Evolutionary conservation across 805 yeast genomes (phyloP).

Genomic region (Candida ipomoeae): DNA sequence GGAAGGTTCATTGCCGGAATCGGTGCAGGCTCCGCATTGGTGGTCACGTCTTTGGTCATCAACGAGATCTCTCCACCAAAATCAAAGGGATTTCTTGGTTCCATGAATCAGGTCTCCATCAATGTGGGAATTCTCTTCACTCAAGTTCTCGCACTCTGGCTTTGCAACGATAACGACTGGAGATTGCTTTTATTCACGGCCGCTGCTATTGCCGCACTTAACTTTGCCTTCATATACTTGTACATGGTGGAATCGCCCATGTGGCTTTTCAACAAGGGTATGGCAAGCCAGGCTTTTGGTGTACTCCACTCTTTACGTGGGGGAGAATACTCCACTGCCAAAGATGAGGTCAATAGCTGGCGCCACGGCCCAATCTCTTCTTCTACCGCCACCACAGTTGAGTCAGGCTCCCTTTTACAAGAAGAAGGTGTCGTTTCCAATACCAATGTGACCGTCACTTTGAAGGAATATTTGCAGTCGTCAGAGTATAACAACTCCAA

Average conservation of each 20-base stretch:
- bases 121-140: constrained; percentile 82
- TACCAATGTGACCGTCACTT: constrained; percentile 16
- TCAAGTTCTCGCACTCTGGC: constrained; percentile 65
- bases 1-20: constrained; percentile 81
- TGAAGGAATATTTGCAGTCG: constrained; percentile 45
- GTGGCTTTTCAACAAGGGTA: constrained; percentile 62
- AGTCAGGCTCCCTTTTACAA: constrained; percentile 19
- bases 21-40: constrained; percentile 86
- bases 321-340: constrained; percentile 32
- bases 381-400: constrained; percentile 6
- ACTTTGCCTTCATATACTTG: constrained; percentile 37
- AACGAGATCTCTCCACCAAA: constrained; percentile 73
- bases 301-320: constrained; percentile 37
- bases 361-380: constrained; percentile 4
- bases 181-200: constrained; percentile 65
- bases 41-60: constrained; percentile 76
- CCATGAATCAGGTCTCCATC: constrained; percentile 84
- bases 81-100: constrained; percentile 74
- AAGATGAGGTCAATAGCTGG: constrained; percentile 40
- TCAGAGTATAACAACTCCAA: constrained; percentile 55
- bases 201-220: constrained; percentile 46
- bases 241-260: constrained; percentile 73
- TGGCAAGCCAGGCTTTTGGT: constrained; percentile 36
- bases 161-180: constrained; percentile 71
- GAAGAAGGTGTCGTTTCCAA: constrained; percentile 13